Percentiles rank a stretch among this genome's conserved stretches.
Conservation (phyloP, 345 rosid genomes). For the Acer yangbiense region DNA sequence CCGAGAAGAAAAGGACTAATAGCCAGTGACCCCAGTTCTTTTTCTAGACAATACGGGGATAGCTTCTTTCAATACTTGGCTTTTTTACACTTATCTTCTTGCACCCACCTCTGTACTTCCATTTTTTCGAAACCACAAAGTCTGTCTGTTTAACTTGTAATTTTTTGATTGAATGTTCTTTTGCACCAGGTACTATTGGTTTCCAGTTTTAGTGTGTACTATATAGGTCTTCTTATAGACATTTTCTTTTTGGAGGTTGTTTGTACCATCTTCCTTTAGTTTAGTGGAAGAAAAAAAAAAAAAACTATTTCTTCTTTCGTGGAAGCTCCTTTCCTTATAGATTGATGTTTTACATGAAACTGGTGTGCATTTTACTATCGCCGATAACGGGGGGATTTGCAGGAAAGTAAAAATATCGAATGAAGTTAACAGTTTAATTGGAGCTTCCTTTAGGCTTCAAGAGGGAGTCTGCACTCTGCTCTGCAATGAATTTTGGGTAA, state of each 20-base stretch:
- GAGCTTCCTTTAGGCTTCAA: neutral
- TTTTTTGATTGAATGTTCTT: neutral
- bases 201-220: neutral
- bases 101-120: neutral
- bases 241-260: neutral
- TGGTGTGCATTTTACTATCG: neutral
- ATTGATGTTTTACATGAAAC: neutral
- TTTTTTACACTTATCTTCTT: neutral
- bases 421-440: neutral
- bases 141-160: neutral
- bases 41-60: neutral
- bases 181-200: neutral
- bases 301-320: neutral
- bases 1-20: constrained; percentile 50
- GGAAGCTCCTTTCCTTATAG: neutral
- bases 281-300: neutral
- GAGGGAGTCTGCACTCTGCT: neutral
- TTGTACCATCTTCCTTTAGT: neutral
- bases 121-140: neutral
- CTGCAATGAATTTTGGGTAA: neutral
- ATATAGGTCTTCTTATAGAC: neutral
- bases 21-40: neutral
- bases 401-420: neutral
- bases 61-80: neutral
- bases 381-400: neutral